Conservation (phyloP, 75 land plant genomes). For the Pseudotsuga menziesii region DNA sequence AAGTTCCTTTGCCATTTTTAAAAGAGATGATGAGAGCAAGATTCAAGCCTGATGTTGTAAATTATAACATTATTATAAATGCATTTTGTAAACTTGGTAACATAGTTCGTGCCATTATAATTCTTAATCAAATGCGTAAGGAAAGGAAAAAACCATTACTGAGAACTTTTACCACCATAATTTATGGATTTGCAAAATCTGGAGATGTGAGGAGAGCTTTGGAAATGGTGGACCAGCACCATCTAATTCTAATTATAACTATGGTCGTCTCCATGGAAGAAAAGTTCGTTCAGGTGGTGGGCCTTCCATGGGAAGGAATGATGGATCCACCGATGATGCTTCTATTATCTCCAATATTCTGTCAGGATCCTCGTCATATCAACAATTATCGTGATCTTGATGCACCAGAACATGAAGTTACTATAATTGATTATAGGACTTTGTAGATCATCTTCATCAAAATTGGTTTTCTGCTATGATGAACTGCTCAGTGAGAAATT, state of each 20-base stretch:
- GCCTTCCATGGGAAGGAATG: conserved; percentile 46
- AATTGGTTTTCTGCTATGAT: no score
- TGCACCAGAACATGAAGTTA: conserved; percentile 99
- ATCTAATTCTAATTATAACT: conserved; percentile 59
- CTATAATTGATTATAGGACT: conserved; percentile 94
- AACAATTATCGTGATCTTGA: conserved; percentile 94
- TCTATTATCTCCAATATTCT: conserved; percentile 46
- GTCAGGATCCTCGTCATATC: conserved; percentile 85
- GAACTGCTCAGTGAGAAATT: no score
- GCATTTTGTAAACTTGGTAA: no score
- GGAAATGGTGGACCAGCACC: conserved; percentile 75
- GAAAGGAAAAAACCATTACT: no score
- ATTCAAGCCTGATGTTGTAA: no score
- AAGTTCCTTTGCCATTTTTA: no score
- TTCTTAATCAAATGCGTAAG: no score
- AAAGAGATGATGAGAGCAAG: no score
- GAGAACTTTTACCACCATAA: no score
- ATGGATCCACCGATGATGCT: conserved; percentile 60
- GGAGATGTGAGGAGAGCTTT: conserved; percentile 87
- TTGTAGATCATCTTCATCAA: conserved; percentile 29
- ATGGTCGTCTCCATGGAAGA: conserved; percentile 69
- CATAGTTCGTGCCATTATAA: no score
- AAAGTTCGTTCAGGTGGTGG: conserved; percentile 45
- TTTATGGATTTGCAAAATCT: conserved; percentile 94
- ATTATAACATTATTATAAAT: no score